Conservation (phyloP, 2,329 filamentous ascomycete genomes). For the Cryphonectria carpinicola region DNA sequence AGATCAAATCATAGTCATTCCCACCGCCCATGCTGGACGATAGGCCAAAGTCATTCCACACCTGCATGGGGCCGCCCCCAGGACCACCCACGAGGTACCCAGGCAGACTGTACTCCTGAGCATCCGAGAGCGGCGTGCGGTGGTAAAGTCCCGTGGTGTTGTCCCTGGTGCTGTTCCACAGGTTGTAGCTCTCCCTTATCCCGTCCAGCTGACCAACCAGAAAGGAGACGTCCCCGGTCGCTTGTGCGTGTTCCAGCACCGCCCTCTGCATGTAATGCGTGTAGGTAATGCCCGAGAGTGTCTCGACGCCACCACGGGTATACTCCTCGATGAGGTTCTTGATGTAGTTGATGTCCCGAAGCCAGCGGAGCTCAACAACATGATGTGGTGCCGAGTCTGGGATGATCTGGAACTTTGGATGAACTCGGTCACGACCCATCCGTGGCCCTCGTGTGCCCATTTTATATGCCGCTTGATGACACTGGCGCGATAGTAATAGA, state of each 20-base stretch:
- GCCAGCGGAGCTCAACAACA: neutral
- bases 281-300: neutral
- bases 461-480: constrained; percentile 10
- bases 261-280: constrained; percentile 3
- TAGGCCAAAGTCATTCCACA: neutral
- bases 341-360: constrained; percentile 1
- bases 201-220: neutral
- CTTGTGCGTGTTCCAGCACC: neutral
- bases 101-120: constrained; percentile 1
- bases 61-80: neutral
- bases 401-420: constrained; percentile 1
- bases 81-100: neutral
- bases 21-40: neutral
- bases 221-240: neutral
- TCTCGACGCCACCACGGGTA: neutral
- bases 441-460: constrained; percentile 5
- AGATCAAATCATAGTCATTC: neutral
- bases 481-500: constrained; percentile 1
- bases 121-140: neutral
- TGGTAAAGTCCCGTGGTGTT: neutral
- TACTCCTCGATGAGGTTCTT: constrained; percentile 3
- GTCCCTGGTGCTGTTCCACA: neutral
- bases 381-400: neutral
- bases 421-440: constrained; percentile 10
- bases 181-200: neutral